Evolutionary conservation across 129 eudicot species (phyloP).

Genomic region (Arctium minus): DNA sequence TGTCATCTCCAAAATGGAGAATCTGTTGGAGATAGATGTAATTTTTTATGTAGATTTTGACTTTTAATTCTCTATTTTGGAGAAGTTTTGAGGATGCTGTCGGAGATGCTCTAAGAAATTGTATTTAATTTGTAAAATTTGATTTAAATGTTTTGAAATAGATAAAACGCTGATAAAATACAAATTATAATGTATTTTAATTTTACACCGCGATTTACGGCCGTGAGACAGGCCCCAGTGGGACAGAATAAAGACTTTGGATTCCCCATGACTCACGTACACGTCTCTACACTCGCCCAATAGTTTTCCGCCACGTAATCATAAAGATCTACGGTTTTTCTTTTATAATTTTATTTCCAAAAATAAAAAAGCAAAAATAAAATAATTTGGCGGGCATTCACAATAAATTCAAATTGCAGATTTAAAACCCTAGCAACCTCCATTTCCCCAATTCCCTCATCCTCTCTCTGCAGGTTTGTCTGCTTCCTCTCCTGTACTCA

Average conservation of each 20-base stretch:
- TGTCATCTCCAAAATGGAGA: too few species aligned
- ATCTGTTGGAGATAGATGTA: too few species aligned
- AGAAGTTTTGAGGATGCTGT: too few species aligned
- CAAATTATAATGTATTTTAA: background rate
- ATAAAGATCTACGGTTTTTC: constrained; percentile 28
- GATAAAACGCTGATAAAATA: background rate
- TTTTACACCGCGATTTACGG: constrained; percentile 24
- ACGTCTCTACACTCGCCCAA: constrained; percentile 18
- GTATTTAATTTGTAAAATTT: too few species aligned
- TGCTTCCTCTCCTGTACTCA: background rate
- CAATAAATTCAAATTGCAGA: constrained; percentile 47
- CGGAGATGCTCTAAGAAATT: too few species aligned
- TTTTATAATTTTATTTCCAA: background rate
- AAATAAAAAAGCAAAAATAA: background rate
- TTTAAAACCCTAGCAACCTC: constrained; percentile 60
- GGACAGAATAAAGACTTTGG: constrained; percentile 29
- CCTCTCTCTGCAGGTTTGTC: constrained; percentile 29
- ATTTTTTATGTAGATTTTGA: too few species aligned
- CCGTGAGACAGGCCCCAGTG: constrained; percentile 24
- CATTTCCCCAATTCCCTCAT: constrained; percentile 24
- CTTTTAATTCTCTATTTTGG: too few species aligned
- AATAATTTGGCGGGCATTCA: constrained; percentile 66
- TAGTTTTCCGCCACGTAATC: constrained; percentile 14
- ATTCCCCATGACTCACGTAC: constrained; percentile 35
- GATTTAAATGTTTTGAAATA: too few species aligned